Conservation (phyloP, 2,329 filamentous ascomycete species). For the Diaporthe nobilis region DNA sequence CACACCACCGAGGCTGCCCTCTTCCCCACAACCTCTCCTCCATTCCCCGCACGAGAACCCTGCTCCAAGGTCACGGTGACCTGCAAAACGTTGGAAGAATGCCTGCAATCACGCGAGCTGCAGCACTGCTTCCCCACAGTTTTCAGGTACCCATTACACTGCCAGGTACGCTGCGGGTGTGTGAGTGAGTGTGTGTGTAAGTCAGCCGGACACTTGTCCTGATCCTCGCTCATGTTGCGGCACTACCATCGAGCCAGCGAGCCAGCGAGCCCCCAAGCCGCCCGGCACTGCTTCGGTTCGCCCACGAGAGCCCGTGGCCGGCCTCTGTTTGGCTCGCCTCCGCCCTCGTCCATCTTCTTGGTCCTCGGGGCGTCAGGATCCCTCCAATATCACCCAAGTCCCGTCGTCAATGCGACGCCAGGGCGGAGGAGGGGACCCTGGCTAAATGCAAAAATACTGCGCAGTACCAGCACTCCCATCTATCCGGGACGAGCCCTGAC, state of each 20-base stretch:
- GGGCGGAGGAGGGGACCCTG: conserved; percentile 18
- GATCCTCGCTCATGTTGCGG: conserved; percentile 24
- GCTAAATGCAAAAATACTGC: conserved; percentile 34
- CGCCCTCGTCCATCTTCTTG: not conserved
- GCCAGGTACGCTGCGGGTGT: not conserved
- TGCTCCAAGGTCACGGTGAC: not conserved
- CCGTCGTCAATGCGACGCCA: conserved; percentile 25
- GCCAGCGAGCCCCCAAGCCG: not conserved
- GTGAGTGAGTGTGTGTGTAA: not conserved
- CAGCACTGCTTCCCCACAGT: conserved; percentile 5
- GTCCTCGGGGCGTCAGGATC: conserved; percentile 18
- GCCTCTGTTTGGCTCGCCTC: conserved; percentile 10
- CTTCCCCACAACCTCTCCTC: conserved; percentile 5
- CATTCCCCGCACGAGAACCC: conserved; percentile 26
- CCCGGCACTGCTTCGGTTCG: conserved; percentile 21
- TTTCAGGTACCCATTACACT: not conserved
- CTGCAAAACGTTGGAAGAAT: conserved; percentile 10
- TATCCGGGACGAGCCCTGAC: conserved; percentile 24
- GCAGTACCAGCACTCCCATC: conserved; percentile 20
- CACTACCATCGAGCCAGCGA: conserved; percentile 12
- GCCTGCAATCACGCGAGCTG: conserved; percentile 22
- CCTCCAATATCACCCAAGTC: conserved; percentile 11
- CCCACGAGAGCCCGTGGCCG: conserved; percentile 1
- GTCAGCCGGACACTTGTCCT: conserved; percentile 23
- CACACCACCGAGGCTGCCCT: not conserved